Evolutionary conservation across 129 eudicot genomes (phyloP), one percentile per base, ranked within the genome.

Genomic region (Ambrosia trifida): DNA sequence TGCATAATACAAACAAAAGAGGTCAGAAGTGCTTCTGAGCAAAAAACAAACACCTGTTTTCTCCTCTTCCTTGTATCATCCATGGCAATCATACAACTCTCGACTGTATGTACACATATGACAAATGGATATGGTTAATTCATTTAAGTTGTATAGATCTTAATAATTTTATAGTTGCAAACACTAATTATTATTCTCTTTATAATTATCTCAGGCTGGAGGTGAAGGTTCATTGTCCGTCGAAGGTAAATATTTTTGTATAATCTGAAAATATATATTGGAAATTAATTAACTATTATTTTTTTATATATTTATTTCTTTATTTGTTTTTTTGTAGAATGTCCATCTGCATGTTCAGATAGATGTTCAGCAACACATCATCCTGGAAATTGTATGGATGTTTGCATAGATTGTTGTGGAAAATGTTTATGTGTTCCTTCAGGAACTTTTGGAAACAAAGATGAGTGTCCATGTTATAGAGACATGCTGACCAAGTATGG

Each of bases 351-450:
- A 30, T 76, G 80, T 59, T 9, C 60, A 8, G 60, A 44, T 43
- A 67, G 80, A 13, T 76, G 80, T 59, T 76, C 69, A 10, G 60
- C 58, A 67, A 76, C 80, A 30, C 59, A 52, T 35, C 74, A 76
- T 18, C 61, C 3, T 16, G n/a, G 30, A 8, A 33, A 56, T 6
- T 76, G 80, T 36, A 67, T 76, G 74, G 80, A 76, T 56, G 74
- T 76, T 41, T 76, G 80, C 30, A 1, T 11, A 58, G 73, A 76
- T 30, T 76, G 80, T 67, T 76, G 80, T 12, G n/a, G 73, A 7
- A 76, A 45, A 35, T 76, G 80, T 18, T 18, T 53, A 41, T 76
- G 80, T 57, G 80, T 76, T 41, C 74, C 80, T 67, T 76, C 80
- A 0, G 74, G 80, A 11, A 67, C 74, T 43, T 0, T 53, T 67